Evolutionary conservation across 176 grass and related monocot genomes (phyloP).

Genomic region (Cocos nucifera): DNA sequence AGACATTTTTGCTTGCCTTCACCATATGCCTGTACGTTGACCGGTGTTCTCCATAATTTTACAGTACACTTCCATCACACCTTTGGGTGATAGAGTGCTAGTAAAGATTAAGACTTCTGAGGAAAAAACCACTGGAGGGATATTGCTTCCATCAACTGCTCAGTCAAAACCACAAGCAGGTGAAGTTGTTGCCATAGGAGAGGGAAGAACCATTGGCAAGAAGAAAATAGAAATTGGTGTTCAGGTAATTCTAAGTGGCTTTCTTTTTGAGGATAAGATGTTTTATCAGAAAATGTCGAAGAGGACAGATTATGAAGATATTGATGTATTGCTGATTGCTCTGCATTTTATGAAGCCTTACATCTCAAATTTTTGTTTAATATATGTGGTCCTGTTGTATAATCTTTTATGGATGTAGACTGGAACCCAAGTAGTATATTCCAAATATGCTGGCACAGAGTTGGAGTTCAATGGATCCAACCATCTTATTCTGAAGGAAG

Average conservation of each 20-base stretch:
- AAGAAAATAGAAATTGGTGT: constrained; percentile 52
- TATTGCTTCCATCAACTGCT: constrained; percentile 68
- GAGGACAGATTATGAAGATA: no score
- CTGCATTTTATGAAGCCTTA: no score
- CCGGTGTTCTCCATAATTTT: constrained; percentile 15
- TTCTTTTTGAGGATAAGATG: no score
- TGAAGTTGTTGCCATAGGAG: constrained; percentile 64
- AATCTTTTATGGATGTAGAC: constrained; percentile 22
- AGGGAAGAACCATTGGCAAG: constrained; percentile 54
- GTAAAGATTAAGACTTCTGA: constrained; percentile 63
- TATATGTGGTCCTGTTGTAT: no score
- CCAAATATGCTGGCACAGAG: constrained; percentile 79
- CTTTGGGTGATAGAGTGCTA: constrained; percentile 70
- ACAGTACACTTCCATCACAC: constrained; percentile 71
- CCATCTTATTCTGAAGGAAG: constrained; percentile 90
- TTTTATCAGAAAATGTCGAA: no score
- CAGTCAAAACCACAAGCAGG: constrained; percentile 65
- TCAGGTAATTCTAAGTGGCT: constrained; percentile 26
- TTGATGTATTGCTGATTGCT: no score
- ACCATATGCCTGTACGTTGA: neutral
- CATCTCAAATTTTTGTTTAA: no score
- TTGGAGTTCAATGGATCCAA: constrained; percentile 59
- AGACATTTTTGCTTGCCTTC: no score
- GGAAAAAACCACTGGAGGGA: constrained; percentile 67
- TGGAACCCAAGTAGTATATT: constrained; percentile 71